Evolutionary conservation across 2,329 filamentous ascomycete genomes (phyloP).

Genomic region (Aureobasidium namibiae): DNA sequence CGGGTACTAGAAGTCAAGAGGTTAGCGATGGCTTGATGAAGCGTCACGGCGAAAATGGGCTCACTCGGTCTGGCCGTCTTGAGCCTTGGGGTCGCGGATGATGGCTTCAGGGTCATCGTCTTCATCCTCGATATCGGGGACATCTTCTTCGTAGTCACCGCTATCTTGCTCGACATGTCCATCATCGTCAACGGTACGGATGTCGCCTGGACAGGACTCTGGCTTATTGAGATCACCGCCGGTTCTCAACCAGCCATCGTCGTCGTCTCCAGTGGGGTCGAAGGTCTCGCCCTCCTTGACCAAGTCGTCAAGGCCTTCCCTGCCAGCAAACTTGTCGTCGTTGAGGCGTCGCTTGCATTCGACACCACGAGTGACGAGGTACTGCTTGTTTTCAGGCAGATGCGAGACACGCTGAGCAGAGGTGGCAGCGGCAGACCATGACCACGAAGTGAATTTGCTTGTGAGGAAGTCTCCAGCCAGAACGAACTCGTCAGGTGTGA

Average conservation of each 20-base stretch:
- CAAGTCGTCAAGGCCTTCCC: slow-evolving; percentile 76
- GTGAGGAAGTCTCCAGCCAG: slow-evolving; percentile 94
- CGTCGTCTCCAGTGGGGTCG: slow-evolving; percentile 50
- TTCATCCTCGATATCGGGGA: slow-evolving; percentile 97
- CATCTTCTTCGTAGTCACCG: slow-evolving; percentile 69
- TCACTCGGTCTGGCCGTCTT: slow-evolving; percentile 47
- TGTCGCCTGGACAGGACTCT: slow-evolving; percentile 68
- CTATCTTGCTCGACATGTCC: slow-evolving; percentile 74
- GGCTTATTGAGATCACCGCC: slow-evolving; percentile 63
- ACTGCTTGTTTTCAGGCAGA: slow-evolving; percentile 86
- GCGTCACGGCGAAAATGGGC: slow-evolving; percentile 18
- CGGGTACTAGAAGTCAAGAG: slow-evolving; percentile 54
- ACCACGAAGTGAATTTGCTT: slow-evolving; percentile 98
- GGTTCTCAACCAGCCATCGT: slow-evolving; percentile 87
- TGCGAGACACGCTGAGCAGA: slow-evolving; percentile 69
- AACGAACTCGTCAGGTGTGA: slow-evolving; percentile 95
- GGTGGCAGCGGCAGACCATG: slow-evolving; percentile 86
- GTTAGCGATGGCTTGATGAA: slow-evolving; percentile 16
- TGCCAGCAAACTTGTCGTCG: slow-evolving; percentile 87
- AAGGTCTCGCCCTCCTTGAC: slow-evolving; percentile 54
- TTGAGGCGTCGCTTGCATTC: slow-evolving; percentile 87
- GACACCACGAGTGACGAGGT: slow-evolving; percentile 86
- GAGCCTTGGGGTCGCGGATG: slow-evolving; percentile 61
- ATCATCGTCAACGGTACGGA: slow-evolving; percentile 80
- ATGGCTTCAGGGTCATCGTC: slow-evolving; percentile 92